A percentile compares a stretch with the other conserved stretches of the same genome.
Evolutionary conservation across 2,329 filamentous ascomycete species (phyloP).

Genomic region (Cordyceps militaris): DNA sequence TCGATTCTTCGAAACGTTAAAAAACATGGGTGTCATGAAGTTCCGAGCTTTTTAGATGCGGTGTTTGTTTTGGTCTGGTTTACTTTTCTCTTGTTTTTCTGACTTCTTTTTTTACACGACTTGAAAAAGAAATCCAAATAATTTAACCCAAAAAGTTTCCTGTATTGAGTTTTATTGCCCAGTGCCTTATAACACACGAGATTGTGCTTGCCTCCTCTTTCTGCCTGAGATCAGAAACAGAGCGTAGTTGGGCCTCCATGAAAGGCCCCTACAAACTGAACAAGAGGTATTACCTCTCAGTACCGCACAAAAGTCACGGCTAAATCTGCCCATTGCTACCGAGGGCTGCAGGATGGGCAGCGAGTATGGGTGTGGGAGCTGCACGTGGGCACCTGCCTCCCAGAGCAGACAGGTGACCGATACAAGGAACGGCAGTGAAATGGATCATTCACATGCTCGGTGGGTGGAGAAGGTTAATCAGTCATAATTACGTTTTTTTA

Average conservation of each 20-base stretch:
- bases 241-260: background rate
- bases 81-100: slow-evolving; percentile 14
- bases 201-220: background rate
- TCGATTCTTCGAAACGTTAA: background rate
- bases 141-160: slow-evolving; percentile 5
- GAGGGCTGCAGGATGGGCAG: background rate
- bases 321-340: background rate
- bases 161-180: too few species aligned
- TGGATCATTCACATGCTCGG: background rate
- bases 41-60: slow-evolving; percentile 11
- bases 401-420: background rate
- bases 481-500: background rate
- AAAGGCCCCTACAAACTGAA: too few species aligned
- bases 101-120: slow-evolving; percentile 13
- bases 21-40: slow-evolving; percentile 7
- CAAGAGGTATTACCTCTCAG: background rate
- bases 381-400: background rate
- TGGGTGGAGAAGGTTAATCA: background rate
- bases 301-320: too few species aligned
- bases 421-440: too few species aligned
- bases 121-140: background rate
- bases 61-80: slow-evolving; percentile 13
- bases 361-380: background rate
- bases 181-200: background rate
- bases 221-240: background rate